Evolutionary conservation across 805 yeast species (phyloP), one percentile per base, ranked within the genome.

Genomic region (Zygosaccharomyces rouxii): DNA sequence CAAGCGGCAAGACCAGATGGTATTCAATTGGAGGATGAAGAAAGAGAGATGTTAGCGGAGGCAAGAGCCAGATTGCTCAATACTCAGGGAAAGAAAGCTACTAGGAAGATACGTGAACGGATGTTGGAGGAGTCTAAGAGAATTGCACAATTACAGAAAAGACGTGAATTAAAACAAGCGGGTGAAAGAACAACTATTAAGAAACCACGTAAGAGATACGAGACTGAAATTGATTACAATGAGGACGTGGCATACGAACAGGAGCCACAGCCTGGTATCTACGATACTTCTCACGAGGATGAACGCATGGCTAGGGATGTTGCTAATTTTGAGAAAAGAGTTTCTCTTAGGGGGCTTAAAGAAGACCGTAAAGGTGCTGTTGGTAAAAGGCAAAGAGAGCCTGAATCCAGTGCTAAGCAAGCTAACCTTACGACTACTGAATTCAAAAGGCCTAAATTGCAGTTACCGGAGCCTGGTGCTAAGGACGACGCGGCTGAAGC

Each of bases 31-130:
- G 90, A 83, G 49, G 97, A 89, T 38, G 96, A 88, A 50, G 97
- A 92, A 59, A 71, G 78, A 48, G 97, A 92, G 64, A 89, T 90
- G 97, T 67, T 90, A 6, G 80, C 88, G n/a, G 99, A 94, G 63
- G 99, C 99, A 0, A 77, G 84, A 42, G 96, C 97, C 1, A 77
- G 99, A 56, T 71, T 92, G 54, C 87, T 95, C 10, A 90, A 89
- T 58, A 89, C 97, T 0, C 89, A 86, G 64, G 99, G 98, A 51
- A 89, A 90, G 56, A 92, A 92, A 66, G 97, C 97, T 0, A 87
- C 90, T 50, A 70, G 98, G 50, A 89, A 90, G 62, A 87, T 84
- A 2, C 73, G 97, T 49, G 98, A 92, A 63, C 71, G 94, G 44
- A 76, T 86, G 77, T 69, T 89, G 39, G 86, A 83, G 43, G 95